These are phyloP conservation scores for Metschnikowia henanensis DNA, from an alignment of 805 yeast genomes.

Conservation along the genomic window DNA sequence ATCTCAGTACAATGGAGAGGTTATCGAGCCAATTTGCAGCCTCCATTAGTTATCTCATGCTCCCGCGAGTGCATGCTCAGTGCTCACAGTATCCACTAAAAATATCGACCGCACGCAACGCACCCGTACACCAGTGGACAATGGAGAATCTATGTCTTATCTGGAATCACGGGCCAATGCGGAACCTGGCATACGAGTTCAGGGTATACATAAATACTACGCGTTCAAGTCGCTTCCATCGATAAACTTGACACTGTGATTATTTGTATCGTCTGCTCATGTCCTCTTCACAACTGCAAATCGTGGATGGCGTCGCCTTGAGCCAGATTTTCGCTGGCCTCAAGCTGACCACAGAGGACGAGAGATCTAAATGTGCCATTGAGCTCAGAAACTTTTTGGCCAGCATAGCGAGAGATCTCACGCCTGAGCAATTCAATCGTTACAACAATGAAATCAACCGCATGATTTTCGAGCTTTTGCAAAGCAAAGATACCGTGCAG, in stretches of 20 bases:
- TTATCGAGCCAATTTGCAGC: no score
- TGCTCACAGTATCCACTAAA: no score
- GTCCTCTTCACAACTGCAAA: slow-evolving; percentile 20
- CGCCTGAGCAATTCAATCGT: slow-evolving; percentile 77
- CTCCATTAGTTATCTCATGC: no score
- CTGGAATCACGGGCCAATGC: slow-evolving; percentile 2
- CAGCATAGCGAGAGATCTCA: slow-evolving; percentile 74
- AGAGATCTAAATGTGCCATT: slow-evolving; percentile 56
- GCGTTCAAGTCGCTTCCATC: no score
- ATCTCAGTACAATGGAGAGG: no score
- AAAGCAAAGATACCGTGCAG: slow-evolving; percentile 67
- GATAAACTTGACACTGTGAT: no score
- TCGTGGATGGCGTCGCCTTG: slow-evolving; percentile 47
- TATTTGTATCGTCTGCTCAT: slow-evolving; percentile 5
- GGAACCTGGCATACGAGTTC: not conserved
- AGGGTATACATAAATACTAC: not conserved
- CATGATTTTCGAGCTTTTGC: slow-evolving; percentile 80
- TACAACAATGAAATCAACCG: slow-evolving; percentile 86
- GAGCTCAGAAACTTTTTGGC: slow-evolving; percentile 71
- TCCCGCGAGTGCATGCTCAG: no score
- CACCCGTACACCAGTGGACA: slow-evolving; percentile 16
- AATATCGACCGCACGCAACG: not conserved
- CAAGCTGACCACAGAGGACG: slow-evolving; percentile 42
- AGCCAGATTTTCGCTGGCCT: slow-evolving; percentile 54
- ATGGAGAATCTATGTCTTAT: slow-evolving; percentile 2